A percentile compares a stretch with the other conserved stretches of the same genome.
phyloP scores from a whole-genome alignment of 768 basidiomycete genomes.

The Suillus decipiens region DNA sequence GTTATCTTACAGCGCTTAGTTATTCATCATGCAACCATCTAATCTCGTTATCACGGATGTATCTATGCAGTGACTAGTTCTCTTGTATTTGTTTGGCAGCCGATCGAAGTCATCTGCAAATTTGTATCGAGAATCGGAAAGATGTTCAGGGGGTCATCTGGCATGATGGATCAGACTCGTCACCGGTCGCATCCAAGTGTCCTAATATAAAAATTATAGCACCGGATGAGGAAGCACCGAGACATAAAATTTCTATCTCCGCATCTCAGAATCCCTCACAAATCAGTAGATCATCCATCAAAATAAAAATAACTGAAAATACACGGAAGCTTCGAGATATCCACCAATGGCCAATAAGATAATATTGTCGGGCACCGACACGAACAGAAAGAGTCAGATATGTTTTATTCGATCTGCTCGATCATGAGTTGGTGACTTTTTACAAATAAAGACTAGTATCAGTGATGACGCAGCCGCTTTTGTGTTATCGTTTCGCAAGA shows the following conservation, averaged over 20 bases:
- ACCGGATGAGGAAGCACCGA: slow-evolving; percentile 9
- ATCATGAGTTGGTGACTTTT: not conserved
- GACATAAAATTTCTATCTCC: slow-evolving; percentile 7
- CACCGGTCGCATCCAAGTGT: not conserved
- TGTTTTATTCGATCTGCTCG: not conserved
- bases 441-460: not conserved
- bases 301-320: slow-evolving; percentile 1
- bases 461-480: not conserved
- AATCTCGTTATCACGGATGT: slow-evolving; percentile 13
- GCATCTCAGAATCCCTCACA: slow-evolving; percentile 7
- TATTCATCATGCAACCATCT: slow-evolving; percentile 20
- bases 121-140: not conserved
- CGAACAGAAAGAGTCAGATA: not conserved
- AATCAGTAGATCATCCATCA: slow-evolving; percentile 12
- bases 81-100: not conserved
- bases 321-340: slow-evolving; percentile 20
- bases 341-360: slow-evolving; percentile 19
- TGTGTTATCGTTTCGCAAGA: slow-evolving; percentile 1
- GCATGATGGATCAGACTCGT: not conserved
- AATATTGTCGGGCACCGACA: not conserved
- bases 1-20: slow-evolving; percentile 29
- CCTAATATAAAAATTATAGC: slow-evolving; percentile 4
- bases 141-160: not conserved
- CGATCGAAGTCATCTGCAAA: not conserved
- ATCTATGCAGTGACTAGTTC: not conserved